These are phyloP conservation scores for Dendrobium huoshanense DNA, from an alignment of 106 monocot genomes.

Conservation along the genomic window DNA sequence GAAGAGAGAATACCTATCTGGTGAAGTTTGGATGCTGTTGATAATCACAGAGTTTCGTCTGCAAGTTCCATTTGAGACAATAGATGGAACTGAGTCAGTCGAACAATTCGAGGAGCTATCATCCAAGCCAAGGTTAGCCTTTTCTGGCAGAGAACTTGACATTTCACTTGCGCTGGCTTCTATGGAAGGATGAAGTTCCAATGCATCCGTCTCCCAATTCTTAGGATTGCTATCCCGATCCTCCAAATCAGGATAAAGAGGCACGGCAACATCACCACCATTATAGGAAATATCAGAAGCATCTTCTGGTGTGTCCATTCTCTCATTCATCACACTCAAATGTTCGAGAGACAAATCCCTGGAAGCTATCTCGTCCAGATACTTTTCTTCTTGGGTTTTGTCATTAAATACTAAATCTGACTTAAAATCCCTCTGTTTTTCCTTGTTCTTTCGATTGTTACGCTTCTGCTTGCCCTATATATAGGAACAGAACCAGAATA, in stretches of 20 bases:
- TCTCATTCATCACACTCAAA: constrained; percentile 16
- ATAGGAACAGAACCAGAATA: background rate
- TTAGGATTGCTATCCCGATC: constrained; percentile 33
- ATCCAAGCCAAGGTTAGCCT: constrained; percentile 40
- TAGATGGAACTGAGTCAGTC: constrained; percentile 63
- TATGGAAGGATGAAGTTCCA: constrained; percentile 30
- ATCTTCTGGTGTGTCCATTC: constrained; percentile 34
- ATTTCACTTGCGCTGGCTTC: constrained; percentile 8
- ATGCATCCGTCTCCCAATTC: constrained; percentile 64
- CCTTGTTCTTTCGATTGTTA: constrained; percentile 68
- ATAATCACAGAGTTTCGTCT: constrained; percentile 31
- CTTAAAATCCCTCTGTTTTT: constrained; percentile 61
- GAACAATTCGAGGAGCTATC: constrained; percentile 93
- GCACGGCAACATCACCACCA: constrained; percentile 47
- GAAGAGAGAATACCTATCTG: constrained; percentile 40
- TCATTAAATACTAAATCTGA: constrained; percentile 19
- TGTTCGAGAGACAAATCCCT: constrained; percentile 29
- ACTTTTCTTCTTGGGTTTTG: constrained; percentile 24
- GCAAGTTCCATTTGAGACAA: constrained; percentile 35
- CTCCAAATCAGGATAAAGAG: constrained; percentile 47
- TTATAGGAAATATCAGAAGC: constrained; percentile 58
- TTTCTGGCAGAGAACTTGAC: constrained; percentile 5
- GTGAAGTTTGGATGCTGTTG: constrained; percentile 22
- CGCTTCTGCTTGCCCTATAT: constrained; percentile 60
- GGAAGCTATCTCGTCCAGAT: constrained; percentile 24